Base-by-base conservation (phyloP, 1,284 basidiomycete species). In the Trametes hirsuta region DNA sequence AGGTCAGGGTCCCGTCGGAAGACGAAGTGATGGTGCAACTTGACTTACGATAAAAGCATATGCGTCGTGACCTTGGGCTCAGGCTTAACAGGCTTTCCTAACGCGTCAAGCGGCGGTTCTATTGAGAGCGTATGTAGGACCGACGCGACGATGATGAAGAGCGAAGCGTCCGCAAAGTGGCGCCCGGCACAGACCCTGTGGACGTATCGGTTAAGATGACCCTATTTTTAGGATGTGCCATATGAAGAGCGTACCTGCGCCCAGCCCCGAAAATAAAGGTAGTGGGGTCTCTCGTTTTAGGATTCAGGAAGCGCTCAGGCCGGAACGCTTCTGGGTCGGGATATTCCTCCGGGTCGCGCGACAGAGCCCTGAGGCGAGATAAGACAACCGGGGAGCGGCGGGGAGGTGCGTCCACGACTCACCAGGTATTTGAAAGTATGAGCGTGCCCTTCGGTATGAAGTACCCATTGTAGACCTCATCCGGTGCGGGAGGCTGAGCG, bases 121-220 rank as follows among this genome's bases (percentile, higher is more conserved):
- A 70, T 63, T 34, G 66, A 42, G 47, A 66, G 65, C 5, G 58
- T 57, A 12, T 63, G 57, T 4, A 68, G 57, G 8, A 63, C 55
- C 11, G 47, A 52, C 2, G 66, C 59, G 25, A 70, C 42, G 34
- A 44, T 58, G 25, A 69, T 54, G 47, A 67, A 69, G n/a, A 70
- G 22, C 8, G 62, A 48, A 14, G 55, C 40, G 18, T 63, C 57
- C 9, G 66, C 65, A 15, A 72, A 55, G 21, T 53, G 45, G 30
- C 55, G 56, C 9, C 67, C 69, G 0, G 69, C 51, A 30, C 69
- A 70, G 12, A 62, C 59, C 37, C 67, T 68, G 36, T 30, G 11
- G 8, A 30, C 5, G 18, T 18, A 30, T 8, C 30, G 8, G 30
- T 30, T 30, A 5, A 30, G 30, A 30, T 30, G 8, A 8, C 30